These are phyloP conservation scores for Boletus vinaceobasis DNA, from an alignment of 768 basidiomycete genomes.

Conservation along the genomic window DNA sequence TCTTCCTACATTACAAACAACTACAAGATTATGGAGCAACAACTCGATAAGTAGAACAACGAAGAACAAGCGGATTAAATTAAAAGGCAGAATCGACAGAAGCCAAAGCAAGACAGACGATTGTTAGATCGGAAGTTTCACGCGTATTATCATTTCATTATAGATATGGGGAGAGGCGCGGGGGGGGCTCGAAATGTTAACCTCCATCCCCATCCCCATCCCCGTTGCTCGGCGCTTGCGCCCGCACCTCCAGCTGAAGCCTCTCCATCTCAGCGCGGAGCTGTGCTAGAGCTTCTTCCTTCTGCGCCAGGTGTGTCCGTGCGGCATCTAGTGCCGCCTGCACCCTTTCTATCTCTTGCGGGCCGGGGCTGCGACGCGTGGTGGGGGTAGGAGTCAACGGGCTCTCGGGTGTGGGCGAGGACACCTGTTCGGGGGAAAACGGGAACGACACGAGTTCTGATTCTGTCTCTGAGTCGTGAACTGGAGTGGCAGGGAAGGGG, in stretches of 20 bases:
- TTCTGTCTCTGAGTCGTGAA: conserved; percentile 1
- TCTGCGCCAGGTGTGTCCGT: conserved; percentile 18
- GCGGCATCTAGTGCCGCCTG: conserved; percentile 21
- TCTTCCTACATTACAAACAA: too few relatives aligned
- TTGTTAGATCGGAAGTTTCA: background rate
- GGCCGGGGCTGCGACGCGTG: conserved; percentile 3
- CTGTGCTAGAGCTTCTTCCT: conserved; percentile 19
- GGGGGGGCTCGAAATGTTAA: background rate
- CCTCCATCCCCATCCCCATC: background rate
- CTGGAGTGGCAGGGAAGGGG: background rate
- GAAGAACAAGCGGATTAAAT: background rate
- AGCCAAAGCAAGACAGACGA: background rate
- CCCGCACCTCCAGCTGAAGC: conserved; percentile 11
- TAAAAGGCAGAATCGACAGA: background rate
- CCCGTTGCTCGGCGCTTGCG: background rate
- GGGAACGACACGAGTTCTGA: conserved; percentile 14
- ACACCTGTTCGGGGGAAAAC: conserved; percentile 19
- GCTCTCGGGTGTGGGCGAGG: conserved; percentile 10
- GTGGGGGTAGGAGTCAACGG: background rate
- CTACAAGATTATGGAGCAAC: background rate
- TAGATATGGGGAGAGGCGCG: too few relatives aligned
- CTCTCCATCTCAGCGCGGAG: conserved; percentile 24
- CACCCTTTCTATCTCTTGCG: conserved; percentile 21
- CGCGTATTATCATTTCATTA: background rate
- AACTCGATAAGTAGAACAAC: background rate